phyloP scores from a whole-genome alignment of 768 basidiomycete genomes.

The Mycena galericulata region DNA sequence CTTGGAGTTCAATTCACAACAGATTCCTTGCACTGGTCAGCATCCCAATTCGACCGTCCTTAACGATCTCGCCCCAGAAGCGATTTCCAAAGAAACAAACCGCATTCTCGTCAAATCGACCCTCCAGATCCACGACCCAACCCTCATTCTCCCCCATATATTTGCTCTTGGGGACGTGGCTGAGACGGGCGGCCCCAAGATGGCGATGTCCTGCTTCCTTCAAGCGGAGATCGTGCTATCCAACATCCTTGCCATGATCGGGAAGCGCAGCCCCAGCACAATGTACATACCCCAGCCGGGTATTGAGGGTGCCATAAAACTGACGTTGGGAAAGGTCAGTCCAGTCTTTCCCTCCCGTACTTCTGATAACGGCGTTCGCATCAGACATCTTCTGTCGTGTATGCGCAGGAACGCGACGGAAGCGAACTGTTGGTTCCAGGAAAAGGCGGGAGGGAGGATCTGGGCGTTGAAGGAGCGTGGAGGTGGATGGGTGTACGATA shows the following conservation, averaged over 20 bases:
- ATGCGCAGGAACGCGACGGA: constrained; percentile 2
- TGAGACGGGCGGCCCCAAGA: constrained; percentile 6
- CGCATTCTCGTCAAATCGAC: constrained; percentile 18
- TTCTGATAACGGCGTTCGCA: background rate
- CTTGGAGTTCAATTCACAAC: background rate
- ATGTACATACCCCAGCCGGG: background rate
- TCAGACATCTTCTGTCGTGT: background rate
- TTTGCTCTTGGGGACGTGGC: constrained; percentile 21
- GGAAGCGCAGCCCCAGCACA: background rate
- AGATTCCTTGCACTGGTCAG: constrained; percentile 20
- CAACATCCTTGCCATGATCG: constrained; percentile 2
- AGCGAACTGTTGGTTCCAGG: background rate
- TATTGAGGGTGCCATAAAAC: constrained; percentile 15
- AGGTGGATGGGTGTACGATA: constrained; percentile 2
- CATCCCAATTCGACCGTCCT: constrained; percentile 9
- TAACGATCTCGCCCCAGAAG: background rate
- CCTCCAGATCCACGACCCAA: background rate
- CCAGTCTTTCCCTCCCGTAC: background rate
- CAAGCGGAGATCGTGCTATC: constrained; percentile 9
- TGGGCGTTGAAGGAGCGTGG: constrained; percentile 7
- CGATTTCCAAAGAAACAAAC: background rate
- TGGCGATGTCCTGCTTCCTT: background rate
- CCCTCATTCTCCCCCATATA: background rate
- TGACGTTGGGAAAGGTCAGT: constrained; percentile 11
- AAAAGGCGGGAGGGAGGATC: background rate